Evolutionary conservation across 176 grass and related monocot genomes (phyloP), one percentile per base, ranked within the genome.

Genomic region (Saccharum officinarum): DNA sequence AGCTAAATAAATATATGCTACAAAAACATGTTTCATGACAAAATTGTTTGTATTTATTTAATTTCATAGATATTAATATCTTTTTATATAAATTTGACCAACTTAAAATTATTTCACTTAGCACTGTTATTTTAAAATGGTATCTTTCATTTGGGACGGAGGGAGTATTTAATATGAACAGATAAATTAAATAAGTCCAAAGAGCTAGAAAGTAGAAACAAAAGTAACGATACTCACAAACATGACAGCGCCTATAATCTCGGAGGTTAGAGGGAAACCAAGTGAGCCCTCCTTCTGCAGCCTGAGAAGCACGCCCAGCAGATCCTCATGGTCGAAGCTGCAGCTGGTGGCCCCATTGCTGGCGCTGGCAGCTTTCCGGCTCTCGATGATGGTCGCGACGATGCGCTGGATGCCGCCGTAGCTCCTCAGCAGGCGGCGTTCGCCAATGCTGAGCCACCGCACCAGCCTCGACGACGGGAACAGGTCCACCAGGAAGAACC

Each of bases 401-500:
- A 77, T 33, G 3, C 2, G 13, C 45, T 77, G 63, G 20, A 77
- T 22, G 3, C 64, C 16, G 5, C 14, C 73, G 7, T 59, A 63
- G 73, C 73, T 31, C 34, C 23, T 59, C n/a, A 15, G 23, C 1
- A 40, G 17, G 23, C 28, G 9, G 10, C 36, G 83, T 47, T 66
- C 62, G 16, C 22, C 46, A 28, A 5, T 10, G 73, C 46, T 42
- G 3, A 85, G 47, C 73, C 34, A 68, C 73, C 42, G 73, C 64
- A 57, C 74, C 10, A 85, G 36, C 63, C 83, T 38, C 46, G 64
- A 78, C 10, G 83, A 77, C 25, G 83, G 82, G 83, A 78, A 85
- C n/a, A 85, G 14, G 74, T 85, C 74, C 4, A 41, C 62, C 3
- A 47, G 34, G 74, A 25, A 31, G 64, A 41, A 78, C 1, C 83